Evolutionary conservation across 176 grass and related monocot genomes (phyloP), one percentile per base, ranked within the genome.

Genomic region (Avena eriantha): DNA sequence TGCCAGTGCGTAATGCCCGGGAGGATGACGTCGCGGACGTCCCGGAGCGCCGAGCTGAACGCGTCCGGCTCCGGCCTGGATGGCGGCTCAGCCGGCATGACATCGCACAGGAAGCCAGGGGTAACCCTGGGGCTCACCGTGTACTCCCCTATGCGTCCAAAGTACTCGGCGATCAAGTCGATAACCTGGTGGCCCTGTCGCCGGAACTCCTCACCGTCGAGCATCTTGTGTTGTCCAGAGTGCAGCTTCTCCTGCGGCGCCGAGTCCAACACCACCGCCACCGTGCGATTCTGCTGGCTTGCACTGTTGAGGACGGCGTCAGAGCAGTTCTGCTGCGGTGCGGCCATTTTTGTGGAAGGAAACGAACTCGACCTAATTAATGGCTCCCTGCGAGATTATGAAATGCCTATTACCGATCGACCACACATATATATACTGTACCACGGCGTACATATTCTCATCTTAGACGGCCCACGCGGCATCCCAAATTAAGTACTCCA

Each of bases 1-100:
- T 92, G 91, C 91, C 91, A 92, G 81, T 92, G 91, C n/a, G 91
- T 92, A 26, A 92, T 36, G 14, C 87, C 81, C 0, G 91, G 91
- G 21, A 92, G 48, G 70, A 92, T 71, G 51, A 89, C 41, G 19
- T 82, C 36, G 49, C 39, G 76, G 6, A 92, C 43, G 60, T 92
- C 87, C 17, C 12, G 5, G 4, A 92, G 33, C 39, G 88, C 88
- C 13, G 81, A 63, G 21, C 64, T 51, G n/a, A 90, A 63, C 43
- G 65, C 87, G 43, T 79, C 81, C 21, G 85, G 81, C 78, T 69
- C 55, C 23, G 85, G 88, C 0, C 47, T 47, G 10, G 26, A 41
- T 24, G 91, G 91, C 48, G 80, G 53, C 2, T 56, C 53, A 4
- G 21, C 29, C 1, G 87, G 84, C 51, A 92, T 80, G 39, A 21